phyloP scores from a whole-genome alignment of 768 basidiomycete species.

The Kwoniella dendrophila region DNA sequence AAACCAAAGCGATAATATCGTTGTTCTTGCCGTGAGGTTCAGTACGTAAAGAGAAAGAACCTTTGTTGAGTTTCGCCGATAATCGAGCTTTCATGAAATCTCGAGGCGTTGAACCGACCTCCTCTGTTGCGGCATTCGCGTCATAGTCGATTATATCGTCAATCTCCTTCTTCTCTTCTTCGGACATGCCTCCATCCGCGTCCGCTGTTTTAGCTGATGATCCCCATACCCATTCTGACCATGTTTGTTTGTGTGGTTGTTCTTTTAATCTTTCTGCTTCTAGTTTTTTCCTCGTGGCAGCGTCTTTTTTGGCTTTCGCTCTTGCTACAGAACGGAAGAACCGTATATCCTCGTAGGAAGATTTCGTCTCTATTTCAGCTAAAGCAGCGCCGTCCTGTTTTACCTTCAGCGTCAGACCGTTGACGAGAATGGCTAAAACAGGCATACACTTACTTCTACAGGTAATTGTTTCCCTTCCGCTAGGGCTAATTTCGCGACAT shows the following conservation, averaged over 20 bases:
- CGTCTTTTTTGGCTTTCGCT: slow-evolving; percentile 82
- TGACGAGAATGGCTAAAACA: background rate
- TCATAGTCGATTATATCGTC: slow-evolving; percentile 91
- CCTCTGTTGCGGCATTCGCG: slow-evolving; percentile 71
- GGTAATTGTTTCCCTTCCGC: slow-evolving; percentile 62
- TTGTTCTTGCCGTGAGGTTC: slow-evolving; percentile 66
- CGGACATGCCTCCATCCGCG: slow-evolving; percentile 66
- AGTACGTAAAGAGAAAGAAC: slow-evolving; percentile 78
- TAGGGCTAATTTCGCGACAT: slow-evolving; percentile 62
- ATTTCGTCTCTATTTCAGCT: slow-evolving; percentile 72
- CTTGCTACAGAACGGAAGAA: slow-evolving; percentile 96
- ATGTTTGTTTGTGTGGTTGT: slow-evolving; percentile 62
- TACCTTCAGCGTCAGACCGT: background rate
- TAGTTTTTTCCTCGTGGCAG: slow-evolving; percentile 66
- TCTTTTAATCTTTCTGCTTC: slow-evolving; percentile 70
- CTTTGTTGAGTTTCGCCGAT: slow-evolving; percentile 76
- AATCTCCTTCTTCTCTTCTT: slow-evolving; percentile 83
- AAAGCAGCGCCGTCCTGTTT: slow-evolving; percentile 57
- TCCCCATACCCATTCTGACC: slow-evolving; percentile 78
- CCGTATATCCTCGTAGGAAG: slow-evolving; percentile 91
- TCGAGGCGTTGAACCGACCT: slow-evolving; percentile 67
- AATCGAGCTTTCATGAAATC: slow-evolving; percentile 80
- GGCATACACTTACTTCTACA: slow-evolving; percentile 60
- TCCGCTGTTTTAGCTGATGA: slow-evolving; percentile 60
- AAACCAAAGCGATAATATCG: slow-evolving; percentile 83